A percentile compares a stretch with the other conserved stretches of the same genome.
These are phyloP conservation scores for Curvularia sp. DNA, from an alignment of 2,329 filamentous ascomycete genomes.

Conservation along the genomic window DNA sequence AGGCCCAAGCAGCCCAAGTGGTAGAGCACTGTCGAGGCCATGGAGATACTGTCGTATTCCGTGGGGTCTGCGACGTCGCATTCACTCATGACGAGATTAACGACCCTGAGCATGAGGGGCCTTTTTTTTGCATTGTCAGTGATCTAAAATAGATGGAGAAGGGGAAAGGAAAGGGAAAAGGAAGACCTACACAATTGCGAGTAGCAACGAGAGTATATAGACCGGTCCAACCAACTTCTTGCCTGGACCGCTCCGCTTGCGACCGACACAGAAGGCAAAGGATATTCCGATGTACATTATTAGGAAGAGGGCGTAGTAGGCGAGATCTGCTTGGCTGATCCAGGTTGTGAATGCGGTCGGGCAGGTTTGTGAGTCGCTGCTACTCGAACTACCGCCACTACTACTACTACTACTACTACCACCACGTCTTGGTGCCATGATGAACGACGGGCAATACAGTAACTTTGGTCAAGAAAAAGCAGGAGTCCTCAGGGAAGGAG, in stretches of 20 bases:
- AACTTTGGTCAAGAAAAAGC: not conserved
- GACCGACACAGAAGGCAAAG: conserved; percentile 25
- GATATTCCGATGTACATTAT: conserved; percentile 26
- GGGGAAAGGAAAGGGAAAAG: not conserved
- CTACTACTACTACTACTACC: not conserved
- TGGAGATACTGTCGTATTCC: conserved; percentile 19
- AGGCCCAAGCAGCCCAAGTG: conserved; percentile 31
- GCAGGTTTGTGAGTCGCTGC: conserved; percentile 24
- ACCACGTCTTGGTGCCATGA: conserved; percentile 33
- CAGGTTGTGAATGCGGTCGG: conserved; percentile 23
- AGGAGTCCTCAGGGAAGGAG: not conserved
- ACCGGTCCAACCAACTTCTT: conserved; percentile 32
- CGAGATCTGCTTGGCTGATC: conserved; percentile 22
- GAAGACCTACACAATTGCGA: conserved; percentile 31
- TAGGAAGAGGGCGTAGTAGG: conserved; percentile 30
- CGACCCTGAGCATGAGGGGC: conserved; percentile 17
- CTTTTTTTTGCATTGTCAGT: conserved; percentile 15
- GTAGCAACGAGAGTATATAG: conserved; percentile 23
- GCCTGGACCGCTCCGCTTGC: conserved; percentile 28
- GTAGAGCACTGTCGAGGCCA: conserved; percentile 31
- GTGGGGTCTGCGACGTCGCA: conserved; percentile 9
- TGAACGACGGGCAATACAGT: not conserved
- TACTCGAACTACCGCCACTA: conserved; percentile 2
- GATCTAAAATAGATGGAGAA: not conserved
- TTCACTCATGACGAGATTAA: conserved; percentile 23